A percentile compares a stretch with the other conserved stretches of the same genome.
Evolutionary conservation across 441 rosid species (phyloP).

Genomic region (Jatropha multifida): DNA sequence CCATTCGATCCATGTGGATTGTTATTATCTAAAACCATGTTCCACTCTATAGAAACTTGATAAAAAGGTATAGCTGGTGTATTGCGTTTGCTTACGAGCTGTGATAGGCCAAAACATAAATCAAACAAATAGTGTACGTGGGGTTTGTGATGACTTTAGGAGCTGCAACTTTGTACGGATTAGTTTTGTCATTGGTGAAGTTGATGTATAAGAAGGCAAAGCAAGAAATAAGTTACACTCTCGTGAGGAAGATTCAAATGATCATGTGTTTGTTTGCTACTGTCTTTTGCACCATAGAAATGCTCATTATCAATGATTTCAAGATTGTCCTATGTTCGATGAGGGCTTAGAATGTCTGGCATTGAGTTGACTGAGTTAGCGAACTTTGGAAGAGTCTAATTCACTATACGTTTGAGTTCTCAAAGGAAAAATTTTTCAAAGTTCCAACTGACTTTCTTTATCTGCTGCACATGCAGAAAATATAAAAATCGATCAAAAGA

Average conservation of each 20-base stretch:
- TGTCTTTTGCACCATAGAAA: conserved; percentile 52
- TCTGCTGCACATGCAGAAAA: no score
- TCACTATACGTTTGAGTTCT: no score
- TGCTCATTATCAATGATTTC: conserved; percentile 60
- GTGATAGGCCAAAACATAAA: conserved; percentile 50
- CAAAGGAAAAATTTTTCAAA: no score
- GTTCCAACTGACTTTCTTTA: no score
- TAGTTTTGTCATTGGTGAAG: conserved; percentile 68
- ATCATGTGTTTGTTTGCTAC: conserved; percentile 62
- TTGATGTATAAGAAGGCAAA: conserved; percentile 52
- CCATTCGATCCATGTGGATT: no score
- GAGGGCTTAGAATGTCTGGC: no score
- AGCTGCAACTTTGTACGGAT: conserved; percentile 59
- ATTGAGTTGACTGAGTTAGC: no score
- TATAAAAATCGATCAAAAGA: no score
- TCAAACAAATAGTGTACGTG: conserved; percentile 36
- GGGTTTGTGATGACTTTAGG: conserved; percentile 57
- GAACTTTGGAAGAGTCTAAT: no score
- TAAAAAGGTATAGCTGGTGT: conserved; percentile 33
- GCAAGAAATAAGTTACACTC: conserved; percentile 51
- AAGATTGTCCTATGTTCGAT: conserved; percentile 37
- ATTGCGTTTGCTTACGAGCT: conserved; percentile 46
- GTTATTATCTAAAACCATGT: no score
- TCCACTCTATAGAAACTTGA: no score
- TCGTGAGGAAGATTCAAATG: conserved; percentile 74